Percentiles rank a stretch among this genome's conserved stretches.
These are phyloP conservation scores for Aspergillus carlsbadensis DNA, from an alignment of 495 filamentous ascomycete species.

Conservation along the genomic window DNA sequence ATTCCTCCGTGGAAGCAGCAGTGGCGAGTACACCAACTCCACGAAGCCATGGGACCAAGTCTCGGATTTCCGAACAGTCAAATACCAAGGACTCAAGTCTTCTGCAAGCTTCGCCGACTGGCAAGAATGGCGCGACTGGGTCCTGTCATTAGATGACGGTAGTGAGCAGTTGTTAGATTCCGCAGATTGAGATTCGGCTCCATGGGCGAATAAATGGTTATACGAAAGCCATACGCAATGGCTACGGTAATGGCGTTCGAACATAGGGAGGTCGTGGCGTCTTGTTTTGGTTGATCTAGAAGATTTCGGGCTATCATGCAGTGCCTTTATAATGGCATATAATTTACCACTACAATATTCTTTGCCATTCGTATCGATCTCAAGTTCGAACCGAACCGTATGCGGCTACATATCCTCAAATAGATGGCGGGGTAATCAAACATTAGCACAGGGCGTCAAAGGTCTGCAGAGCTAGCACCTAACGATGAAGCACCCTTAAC, in stretches of 20 bases:
- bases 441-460: too few relatives aligned
- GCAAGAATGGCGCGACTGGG: conserved; percentile 76
- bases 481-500: too few relatives aligned
- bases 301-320: conserved; percentile 4
- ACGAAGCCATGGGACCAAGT: conserved; percentile 67
- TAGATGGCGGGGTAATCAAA: too few relatives aligned
- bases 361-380: neutral
- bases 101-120: conserved; percentile 69
- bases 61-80: conserved; percentile 65
- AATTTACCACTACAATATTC: neutral
- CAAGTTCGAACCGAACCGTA: too few relatives aligned
- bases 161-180: conserved; percentile 18
- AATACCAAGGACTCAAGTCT: conserved; percentile 78
- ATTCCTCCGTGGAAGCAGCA: conserved; percentile 32
- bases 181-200: neutral
- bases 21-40: conserved; percentile 12
- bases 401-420: too few relatives aligned
- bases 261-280: neutral
- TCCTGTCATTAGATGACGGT: conserved; percentile 43
- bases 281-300: neutral
- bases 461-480: too few relatives aligned
- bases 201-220: neutral
- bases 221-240: neutral
- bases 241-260: neutral
- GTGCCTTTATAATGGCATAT: too few relatives aligned